Percentiles rank a stretch among this genome's conserved stretches.
Evolutionary conservation across 73 alveolate genomes (phyloP).

Genomic region (Tetrahymena malaccensis): DNA sequence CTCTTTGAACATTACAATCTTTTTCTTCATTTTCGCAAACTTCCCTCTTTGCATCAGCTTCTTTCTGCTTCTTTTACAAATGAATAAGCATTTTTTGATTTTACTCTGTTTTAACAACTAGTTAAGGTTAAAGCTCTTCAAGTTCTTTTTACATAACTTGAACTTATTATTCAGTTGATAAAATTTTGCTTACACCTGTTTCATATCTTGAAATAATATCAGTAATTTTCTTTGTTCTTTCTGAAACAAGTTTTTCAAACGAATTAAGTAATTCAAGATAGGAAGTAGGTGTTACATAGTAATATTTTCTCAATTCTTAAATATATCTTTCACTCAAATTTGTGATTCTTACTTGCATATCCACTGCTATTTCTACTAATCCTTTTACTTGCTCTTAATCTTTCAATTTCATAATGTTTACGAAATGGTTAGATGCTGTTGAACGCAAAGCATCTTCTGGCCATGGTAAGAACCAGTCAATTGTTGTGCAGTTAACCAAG

Average conservation of each 20-base stretch:
- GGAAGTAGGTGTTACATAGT: slow-evolving; percentile 99
- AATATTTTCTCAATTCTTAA: slow-evolving; percentile 69
- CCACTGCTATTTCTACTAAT: slow-evolving; percentile 39
- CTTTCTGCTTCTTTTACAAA: slow-evolving; percentile 43
- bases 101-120: slow-evolving; percentile 58
- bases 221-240: slow-evolving; percentile 14
- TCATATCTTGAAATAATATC: slow-evolving; percentile 32
- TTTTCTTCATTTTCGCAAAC: slow-evolving; percentile 42
- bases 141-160: slow-evolving; percentile 72
- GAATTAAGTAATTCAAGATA: slow-evolving; percentile 95
- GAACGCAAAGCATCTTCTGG: slow-evolving; percentile 51
- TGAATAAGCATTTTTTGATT: slow-evolving; percentile 34
- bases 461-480: slow-evolving; percentile 63
- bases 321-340: slow-evolving; percentile 23
- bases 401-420: not conserved
- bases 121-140: slow-evolving; percentile 79
- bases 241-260: slow-evolving; percentile 77
- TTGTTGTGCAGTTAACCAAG: slow-evolving; percentile 50
- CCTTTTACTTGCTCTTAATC: slow-evolving; percentile 8
- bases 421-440: slow-evolving; percentile 24
- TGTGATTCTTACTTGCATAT: slow-evolving; percentile 35
- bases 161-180: slow-evolving; percentile 74
- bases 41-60: slow-evolving; percentile 54
- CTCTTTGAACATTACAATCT: slow-evolving; percentile 52
- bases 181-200: slow-evolving; percentile 83